Evolutionary conservation across 345 rosid genomes (phyloP), one percentile per base, ranked within the genome.

Genomic region (Hibiscus syriacus): DNA sequence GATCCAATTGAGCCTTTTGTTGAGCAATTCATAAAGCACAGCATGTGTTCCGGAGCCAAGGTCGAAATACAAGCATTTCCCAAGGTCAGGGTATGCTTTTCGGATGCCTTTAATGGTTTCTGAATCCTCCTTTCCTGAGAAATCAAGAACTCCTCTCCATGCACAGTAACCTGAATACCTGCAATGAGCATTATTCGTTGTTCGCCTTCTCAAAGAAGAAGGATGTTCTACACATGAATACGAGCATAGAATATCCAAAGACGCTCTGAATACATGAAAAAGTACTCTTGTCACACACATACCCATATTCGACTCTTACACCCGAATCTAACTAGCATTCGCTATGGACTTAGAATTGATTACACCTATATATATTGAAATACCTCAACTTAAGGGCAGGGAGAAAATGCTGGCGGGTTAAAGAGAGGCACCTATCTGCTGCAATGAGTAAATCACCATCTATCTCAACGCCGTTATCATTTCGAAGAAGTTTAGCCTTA

Each of bases 101-200:
- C 79, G 69, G 26, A 90, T 80, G 7, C 77, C 86, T 2, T 57
- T 0, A 14, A 84, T 75, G n/a, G 69, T 77, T 66, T 86, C 88
- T 1, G 84, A 81, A 68, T 76, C 70, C 79, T 85, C 92, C 45
- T 58, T 60, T 45, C 72, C 83, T 5, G 87, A 77, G 72, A 85
- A 90, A 70, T 92, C 84, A 39, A 84, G 83, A 72, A 90, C 78
- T 41, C 98, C 92, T 80, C 92, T 80, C 97, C 92, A 90, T 10
- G 96, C 93, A 70, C 90, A 88, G 20, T 85, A 92, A 55, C 95
- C 93, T 2, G 92, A 86, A 70, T 92, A 88, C 83, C 97, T 90
- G 67, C 73, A 64, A 45, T 49, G 0, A 67, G 32, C 32, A 29
- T 29, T 29, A 29, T 5, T 29, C 5, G 4, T 29, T 5, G 32